Conservation (phyloP, 2,329 filamentous ascomycete species). For the Aspergillus sp. region DNA sequence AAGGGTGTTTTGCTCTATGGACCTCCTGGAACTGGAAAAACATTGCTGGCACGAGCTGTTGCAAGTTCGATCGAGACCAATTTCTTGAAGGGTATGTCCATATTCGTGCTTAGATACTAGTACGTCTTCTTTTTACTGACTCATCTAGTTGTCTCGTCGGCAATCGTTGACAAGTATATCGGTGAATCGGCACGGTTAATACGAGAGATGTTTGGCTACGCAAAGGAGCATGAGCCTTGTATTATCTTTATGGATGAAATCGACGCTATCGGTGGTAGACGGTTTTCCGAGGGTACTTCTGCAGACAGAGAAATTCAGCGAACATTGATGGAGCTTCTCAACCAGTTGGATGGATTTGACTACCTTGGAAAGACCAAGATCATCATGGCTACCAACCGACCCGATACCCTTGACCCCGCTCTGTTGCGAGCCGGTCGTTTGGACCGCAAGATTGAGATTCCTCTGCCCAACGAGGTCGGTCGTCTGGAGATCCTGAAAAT, state of each 20-base stretch:
- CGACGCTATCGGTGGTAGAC: conserved; percentile 92
- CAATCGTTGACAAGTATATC: conserved; percentile 99
- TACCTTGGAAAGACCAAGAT: conserved; percentile 99
- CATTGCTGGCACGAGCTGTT: conserved; percentile 85
- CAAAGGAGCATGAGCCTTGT: conserved; percentile 98
- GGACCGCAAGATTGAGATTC: conserved; percentile 97
- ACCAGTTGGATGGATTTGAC: conserved; percentile 98
- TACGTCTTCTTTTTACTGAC: conserved; percentile 4
- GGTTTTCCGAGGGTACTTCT: conserved; percentile 95
- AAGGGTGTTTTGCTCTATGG: conserved; percentile 97
- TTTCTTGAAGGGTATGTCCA: conserved; percentile 78
- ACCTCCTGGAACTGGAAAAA: conserved; percentile 95
- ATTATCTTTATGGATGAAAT: conserved; percentile 99
- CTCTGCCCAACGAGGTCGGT: conserved; percentile 93
- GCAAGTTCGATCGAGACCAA: conserved; percentile 97
- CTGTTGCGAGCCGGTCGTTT: conserved; percentile 87
- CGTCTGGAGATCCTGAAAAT: conserved; percentile 98
- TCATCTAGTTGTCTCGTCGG: conserved; percentile 81
- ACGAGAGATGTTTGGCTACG: conserved; percentile 99
- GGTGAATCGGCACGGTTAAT: conserved; percentile 96
- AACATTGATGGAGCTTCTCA: conserved; percentile 96
- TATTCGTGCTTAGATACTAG: not conserved
- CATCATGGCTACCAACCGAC: conserved; percentile 98
- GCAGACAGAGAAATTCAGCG: conserved; percentile 97
- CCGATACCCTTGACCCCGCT: conserved; percentile 91